phyloP scores from a whole-genome alignment of 2,329 filamentous ascomycete genomes.

The Fusarium sp. region DNA sequence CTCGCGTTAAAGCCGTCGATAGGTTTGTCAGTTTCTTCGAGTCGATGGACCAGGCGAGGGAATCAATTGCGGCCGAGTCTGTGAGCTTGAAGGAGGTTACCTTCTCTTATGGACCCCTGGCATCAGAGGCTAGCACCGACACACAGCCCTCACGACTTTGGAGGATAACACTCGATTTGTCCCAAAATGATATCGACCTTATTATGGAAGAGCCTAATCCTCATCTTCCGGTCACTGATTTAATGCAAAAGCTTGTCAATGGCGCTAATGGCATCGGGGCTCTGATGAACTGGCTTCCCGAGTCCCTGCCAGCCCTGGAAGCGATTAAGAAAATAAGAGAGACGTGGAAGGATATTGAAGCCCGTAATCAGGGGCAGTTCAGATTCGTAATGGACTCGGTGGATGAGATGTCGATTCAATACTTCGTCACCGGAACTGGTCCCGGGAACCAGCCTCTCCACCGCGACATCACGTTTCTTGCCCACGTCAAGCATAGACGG shows the following conservation, averaged over 20 bases:
- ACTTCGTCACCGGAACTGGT: constrained; percentile 54
- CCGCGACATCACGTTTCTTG: constrained; percentile 61
- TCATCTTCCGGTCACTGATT: constrained; percentile 71
- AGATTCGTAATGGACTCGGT: constrained; percentile 65
- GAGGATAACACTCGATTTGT: constrained; percentile 70
- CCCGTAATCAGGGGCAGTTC: constrained; percentile 60
- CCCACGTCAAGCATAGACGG: constrained; percentile 62
- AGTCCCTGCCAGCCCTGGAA: constrained; percentile 73
- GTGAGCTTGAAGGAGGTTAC: constrained; percentile 72
- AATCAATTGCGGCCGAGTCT: constrained; percentile 67
- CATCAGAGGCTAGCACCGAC: constrained; percentile 7
- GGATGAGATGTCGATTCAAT: constrained; percentile 69
- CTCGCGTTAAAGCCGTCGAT: constrained; percentile 74
- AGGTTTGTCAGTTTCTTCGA: constrained; percentile 77
- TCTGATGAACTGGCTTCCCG: constrained; percentile 66
- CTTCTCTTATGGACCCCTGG: constrained; percentile 72
- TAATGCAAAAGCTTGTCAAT: constrained; percentile 70
- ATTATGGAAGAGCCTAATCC: constrained; percentile 73
- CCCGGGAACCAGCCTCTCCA: constrained; percentile 44
- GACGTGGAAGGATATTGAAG: constrained; percentile 59
- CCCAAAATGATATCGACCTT: constrained; percentile 65
- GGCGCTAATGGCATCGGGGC: constrained; percentile 63
- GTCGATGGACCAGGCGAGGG: constrained; percentile 68
- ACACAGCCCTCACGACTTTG: constrained; percentile 51
- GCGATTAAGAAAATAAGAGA: constrained; percentile 71